Base-by-base conservation (phyloP, 1,139 yeast species). In the Diutina mesorugosa region DNA sequence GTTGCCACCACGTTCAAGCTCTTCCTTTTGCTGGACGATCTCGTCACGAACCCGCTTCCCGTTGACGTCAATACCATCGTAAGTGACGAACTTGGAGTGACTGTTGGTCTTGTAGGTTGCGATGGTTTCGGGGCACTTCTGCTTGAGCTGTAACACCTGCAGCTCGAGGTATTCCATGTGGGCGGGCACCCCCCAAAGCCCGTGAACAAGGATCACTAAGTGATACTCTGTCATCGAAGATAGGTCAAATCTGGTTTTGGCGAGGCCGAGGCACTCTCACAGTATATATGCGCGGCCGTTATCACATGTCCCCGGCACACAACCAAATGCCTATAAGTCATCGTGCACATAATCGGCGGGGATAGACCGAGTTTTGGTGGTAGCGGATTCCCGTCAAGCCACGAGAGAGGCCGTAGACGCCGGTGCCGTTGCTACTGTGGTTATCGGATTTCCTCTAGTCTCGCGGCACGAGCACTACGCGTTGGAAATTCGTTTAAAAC, bases 61-160 rank as follows among this genome's bases (percentile, higher is more conserved):
- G 66, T 93, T 88, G 48, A 89, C 83, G 62, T 88, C 96, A 45
- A 89, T 83, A 1, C 96, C 96, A 65, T 89, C 96, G 63, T 88
- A 85, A 1, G 96, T 89, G 63, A 80, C 78, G 66, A 83, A 87
- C 6, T 81, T 81, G 21, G 83, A 78, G 65, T 86, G 89, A 12
- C 85, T 76, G 26, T 78, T 78, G 0, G 93, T 78, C 53, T 81
- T 75, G 64, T 84, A 80, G 10, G 84, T 77, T 0, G 77, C 68
- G 2, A 86, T 63, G 55, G 68, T 64, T 55, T 74, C 75, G 9
- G 67, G 58, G 58, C 60, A 57, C 45, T 62, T 57, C 1, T 48
- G 51, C 14, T 5, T 62, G 56, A 7, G 55, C 41, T 65, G 65
- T n/a, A 47, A 32, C 9, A 80, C 63, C 59, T 76, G 77, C 8